phyloP scores from a whole-genome alignment of 2,329 filamentous ascomycete genomes.

The Diaporthe ampelina region DNA sequence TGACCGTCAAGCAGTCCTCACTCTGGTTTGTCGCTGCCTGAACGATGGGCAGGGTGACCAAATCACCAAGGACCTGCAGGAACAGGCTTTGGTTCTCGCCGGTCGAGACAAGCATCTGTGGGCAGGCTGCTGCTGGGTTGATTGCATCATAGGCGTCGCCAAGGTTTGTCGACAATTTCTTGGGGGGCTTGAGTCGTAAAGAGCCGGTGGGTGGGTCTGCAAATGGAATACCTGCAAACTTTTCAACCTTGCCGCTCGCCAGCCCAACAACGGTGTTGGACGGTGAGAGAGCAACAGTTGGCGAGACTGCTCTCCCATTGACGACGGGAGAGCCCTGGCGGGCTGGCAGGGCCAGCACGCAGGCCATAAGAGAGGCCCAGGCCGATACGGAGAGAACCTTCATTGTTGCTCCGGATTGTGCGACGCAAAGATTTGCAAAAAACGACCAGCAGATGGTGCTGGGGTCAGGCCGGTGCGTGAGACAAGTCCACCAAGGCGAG shows the following conservation, averaged over 20 bases:
- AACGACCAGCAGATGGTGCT: not conserved
- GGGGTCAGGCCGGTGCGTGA: conserved; percentile 2
- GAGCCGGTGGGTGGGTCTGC: conserved; percentile 76
- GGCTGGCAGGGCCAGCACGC: conserved; percentile 33
- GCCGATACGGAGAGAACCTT: not conserved
- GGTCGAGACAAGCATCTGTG: conserved; percentile 76
- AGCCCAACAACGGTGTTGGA: conserved; percentile 70
- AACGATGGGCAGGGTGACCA: conserved; percentile 71
- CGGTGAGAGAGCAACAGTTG: conserved; percentile 65
- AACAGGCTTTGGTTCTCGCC: conserved; percentile 54
- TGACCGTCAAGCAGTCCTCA: conserved; percentile 76
- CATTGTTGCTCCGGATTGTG: conserved; percentile 17
- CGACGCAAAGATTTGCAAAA: not conserved
- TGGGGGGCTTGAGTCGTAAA: conserved; percentile 78
- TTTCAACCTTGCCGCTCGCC: conserved; percentile 67
- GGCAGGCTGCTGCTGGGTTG: conserved; percentile 72
- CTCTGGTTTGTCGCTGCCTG: conserved; percentile 66
- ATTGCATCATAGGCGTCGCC: conserved; percentile 73
- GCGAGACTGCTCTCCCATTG: conserved; percentile 45
- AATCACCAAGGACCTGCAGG: conserved; percentile 59
- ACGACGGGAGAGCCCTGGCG: conserved; percentile 23
- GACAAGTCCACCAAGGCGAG: not conserved
- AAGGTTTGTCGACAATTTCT: conserved; percentile 67
- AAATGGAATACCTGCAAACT: conserved; percentile 82
- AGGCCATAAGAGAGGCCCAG: conserved; percentile 13